These are phyloP conservation scores for Globisporangium parvum DNA, from an alignment of 352 stramenopile genomes.

Conservation along the genomic window DNA sequence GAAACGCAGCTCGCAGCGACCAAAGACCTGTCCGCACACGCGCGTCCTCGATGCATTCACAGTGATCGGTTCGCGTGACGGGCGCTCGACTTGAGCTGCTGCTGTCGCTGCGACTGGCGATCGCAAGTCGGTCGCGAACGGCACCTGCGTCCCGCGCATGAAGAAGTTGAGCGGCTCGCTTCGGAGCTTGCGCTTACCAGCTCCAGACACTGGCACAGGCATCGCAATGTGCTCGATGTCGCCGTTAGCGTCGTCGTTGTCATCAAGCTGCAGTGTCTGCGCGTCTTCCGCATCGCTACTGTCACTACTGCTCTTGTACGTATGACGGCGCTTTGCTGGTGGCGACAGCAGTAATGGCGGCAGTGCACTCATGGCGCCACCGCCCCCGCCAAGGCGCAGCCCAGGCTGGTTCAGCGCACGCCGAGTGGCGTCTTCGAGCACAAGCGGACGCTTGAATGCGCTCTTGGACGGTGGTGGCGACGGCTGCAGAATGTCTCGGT, in stretches of 20 bases:
- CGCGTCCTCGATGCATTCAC: constrained; percentile 26
- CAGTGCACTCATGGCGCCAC: not conserved
- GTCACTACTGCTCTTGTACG: constrained; percentile 9
- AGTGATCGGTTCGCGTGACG: constrained; percentile 1
- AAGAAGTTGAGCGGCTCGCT: constrained; percentile 9
- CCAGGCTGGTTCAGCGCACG: not conserved
- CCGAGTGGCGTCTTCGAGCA: not conserved
- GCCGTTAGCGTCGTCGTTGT: not conserved
- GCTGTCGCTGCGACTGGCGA: not conserved
- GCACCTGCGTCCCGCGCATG: constrained; percentile 3
- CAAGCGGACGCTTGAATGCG: constrained; percentile 9
- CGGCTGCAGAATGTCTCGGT: not conserved
- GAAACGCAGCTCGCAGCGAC: constrained; percentile 35
- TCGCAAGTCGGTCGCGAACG: constrained; percentile 7
- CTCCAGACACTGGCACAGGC: not conserved
- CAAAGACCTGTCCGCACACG: constrained; percentile 35
- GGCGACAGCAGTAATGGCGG: no score
- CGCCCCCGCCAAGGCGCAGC: not conserved
- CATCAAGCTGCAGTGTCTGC: not conserved
- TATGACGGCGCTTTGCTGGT: not conserved
- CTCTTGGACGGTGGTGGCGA: constrained; percentile 1
- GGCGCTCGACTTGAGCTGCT: constrained; percentile 5
- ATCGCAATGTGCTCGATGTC: not conserved
- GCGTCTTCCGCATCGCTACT: constrained; percentile 5
- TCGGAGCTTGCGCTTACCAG: not conserved